A percentile compares a stretch with the other conserved stretches of the same genome.
Conservation (phyloP, 1,284 basidiomycete genomes). For the Lentinula novae-zelandiae region DNA sequence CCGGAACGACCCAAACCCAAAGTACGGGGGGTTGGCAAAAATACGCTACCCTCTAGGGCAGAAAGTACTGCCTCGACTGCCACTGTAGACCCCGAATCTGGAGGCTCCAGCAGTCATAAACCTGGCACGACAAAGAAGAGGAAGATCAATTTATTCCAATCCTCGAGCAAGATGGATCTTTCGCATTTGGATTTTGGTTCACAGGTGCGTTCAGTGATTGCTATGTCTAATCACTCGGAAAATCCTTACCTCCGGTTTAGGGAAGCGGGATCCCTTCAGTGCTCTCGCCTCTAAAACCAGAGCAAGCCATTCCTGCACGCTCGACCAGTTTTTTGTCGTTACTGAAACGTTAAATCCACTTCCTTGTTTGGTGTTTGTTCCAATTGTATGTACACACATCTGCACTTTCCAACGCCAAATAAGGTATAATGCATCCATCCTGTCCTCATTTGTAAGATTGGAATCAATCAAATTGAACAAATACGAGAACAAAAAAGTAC, state of each 20-base stretch:
- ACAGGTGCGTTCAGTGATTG: conserved; percentile 27
- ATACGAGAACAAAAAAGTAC: too few species aligned
- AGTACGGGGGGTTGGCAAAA: neutral
- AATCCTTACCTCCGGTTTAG: neutral
- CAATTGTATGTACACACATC: too few species aligned
- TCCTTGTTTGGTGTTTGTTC: too few species aligned
- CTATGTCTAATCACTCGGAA: neutral
- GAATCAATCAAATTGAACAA: too few species aligned
- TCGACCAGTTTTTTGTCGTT: conserved; percentile 21
- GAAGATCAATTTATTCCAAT: conserved; percentile 54
- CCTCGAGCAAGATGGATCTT: conserved; percentile 31
- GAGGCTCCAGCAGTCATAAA: neutral
- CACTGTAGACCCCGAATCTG: conserved; percentile 5
- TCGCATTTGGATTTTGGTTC: conserved; percentile 25
- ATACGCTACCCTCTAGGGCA: conserved; percentile 8
- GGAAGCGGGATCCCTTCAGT: conserved; percentile 46
- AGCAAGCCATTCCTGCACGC: conserved; percentile 44
- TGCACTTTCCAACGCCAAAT: too few species aligned
- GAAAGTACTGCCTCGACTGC: conserved; percentile 20
- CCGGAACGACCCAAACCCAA: conserved; percentile 2
- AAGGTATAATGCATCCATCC: too few species aligned
- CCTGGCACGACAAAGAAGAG: conserved; percentile 44
- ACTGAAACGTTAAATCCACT: neutral
- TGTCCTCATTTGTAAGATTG: too few species aligned
- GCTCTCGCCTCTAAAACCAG: conserved; percentile 59